Evolutionary conservation across 1,284 basidiomycete species (phyloP).

Genomic region (Rhodotorula sp.): DNA sequence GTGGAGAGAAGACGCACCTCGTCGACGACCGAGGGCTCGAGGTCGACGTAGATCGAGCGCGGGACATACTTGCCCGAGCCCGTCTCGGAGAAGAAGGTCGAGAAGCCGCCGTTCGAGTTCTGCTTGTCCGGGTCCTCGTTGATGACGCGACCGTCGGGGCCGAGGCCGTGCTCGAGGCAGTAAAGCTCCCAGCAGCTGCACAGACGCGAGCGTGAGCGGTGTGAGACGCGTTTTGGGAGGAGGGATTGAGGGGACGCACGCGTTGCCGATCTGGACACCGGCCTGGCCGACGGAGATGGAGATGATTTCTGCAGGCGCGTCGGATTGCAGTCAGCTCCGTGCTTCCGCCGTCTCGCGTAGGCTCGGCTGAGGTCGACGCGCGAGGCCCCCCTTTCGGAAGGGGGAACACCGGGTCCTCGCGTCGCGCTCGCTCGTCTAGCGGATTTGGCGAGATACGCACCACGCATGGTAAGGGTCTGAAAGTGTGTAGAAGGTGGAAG

Average conservation of each 20-base stretch:
- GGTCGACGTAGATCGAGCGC: conserved; percentile 81
- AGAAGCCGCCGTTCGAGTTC: conserved; percentile 77
- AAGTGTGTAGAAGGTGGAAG: too few species aligned
- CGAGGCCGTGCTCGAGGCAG: conserved; percentile 96
- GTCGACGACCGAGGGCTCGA: conserved; percentile 84
- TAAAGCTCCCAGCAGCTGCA: conserved; percentile 62
- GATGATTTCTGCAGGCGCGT: conserved; percentile 63
- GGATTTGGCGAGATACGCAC: neutral
- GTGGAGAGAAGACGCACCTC: conserved; percentile 66
- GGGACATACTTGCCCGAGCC: conserved; percentile 95
- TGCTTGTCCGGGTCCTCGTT: conserved; percentile 48
- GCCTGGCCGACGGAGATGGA: conserved; percentile 93
- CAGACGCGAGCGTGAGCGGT: neutral
- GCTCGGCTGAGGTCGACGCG: neutral
- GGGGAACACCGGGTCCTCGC: neutral
- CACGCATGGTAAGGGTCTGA: conserved; percentile 7
- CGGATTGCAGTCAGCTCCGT: neutral
- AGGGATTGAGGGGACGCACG: conserved; percentile 10
- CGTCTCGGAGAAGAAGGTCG: conserved; percentile 92
- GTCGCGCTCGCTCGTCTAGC: neutral
- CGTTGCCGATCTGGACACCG: conserved; percentile 68
- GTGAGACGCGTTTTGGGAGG: conserved; percentile 2
- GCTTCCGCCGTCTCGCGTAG: neutral
- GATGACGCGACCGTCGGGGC: conserved; percentile 87
- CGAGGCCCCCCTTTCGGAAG: neutral